Percentiles rank a stretch among this genome's conserved stretches.
These are phyloP conservation scores for Symbiodinium natans DNA, from an alignment of 73 alveolate species.

Conservation along the genomic window DNA sequence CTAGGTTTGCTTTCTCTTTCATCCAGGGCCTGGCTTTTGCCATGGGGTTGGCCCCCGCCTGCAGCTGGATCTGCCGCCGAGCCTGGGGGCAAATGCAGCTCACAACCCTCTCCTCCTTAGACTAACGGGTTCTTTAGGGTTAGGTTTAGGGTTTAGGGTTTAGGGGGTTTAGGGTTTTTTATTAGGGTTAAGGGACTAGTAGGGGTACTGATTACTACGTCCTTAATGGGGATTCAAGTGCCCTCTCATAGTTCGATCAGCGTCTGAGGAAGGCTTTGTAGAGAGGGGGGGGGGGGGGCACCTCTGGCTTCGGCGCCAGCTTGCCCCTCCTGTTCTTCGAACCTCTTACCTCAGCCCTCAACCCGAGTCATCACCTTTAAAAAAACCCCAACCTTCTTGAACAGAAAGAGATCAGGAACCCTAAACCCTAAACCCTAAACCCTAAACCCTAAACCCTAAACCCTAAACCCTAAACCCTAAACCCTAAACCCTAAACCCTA, in stretches of 20 bases:
- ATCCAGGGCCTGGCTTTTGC: neutral
- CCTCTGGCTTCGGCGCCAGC: neutral
- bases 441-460: no score
- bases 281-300: no score
- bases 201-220: neutral
- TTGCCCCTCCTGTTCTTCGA: neutral
- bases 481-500: no score
- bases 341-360: no score
- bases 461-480: neutral
- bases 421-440: no score
- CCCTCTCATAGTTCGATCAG: no score
- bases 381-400: neutral
- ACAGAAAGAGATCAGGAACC: neutral
- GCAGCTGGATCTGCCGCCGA: neutral
- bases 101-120: no score
- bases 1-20: no score
- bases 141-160: no score
- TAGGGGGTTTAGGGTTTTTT: neutral
- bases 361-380: neutral
- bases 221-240: neutral
- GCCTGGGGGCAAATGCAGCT: no score
- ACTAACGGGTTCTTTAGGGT: neutral
- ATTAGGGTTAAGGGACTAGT: neutral
- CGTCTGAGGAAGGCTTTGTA: no score
- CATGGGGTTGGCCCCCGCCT: neutral